Conservation (phyloP, 2,329 filamentous ascomycete species). For the Cercospora citrullina region DNA sequence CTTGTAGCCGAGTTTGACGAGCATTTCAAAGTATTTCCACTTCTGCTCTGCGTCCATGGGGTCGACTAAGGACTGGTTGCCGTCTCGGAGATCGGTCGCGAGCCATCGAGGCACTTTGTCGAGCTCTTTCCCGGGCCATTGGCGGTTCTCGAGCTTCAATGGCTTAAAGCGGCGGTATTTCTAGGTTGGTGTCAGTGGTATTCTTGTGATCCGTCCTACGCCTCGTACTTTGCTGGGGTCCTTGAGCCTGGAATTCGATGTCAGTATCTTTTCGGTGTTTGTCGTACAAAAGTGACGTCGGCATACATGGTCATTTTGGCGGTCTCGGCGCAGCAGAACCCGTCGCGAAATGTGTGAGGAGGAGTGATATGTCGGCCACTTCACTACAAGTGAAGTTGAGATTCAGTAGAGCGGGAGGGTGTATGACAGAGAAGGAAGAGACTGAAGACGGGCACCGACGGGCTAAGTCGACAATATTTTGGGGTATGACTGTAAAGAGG, state of each 20-base stretch:
- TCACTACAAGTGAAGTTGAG: background rate
- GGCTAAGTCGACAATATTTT: background rate
- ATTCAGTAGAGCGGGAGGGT: background rate
- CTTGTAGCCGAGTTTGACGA: slow-evolving; percentile 89
- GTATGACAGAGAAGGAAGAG: background rate
- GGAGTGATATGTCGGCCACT: background rate
- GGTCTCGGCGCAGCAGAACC: slow-evolving; percentile 6
- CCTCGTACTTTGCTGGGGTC: slow-evolving; percentile 14
- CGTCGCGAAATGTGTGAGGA: background rate
- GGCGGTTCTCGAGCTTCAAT: slow-evolving; percentile 65
- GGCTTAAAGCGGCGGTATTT: slow-evolving; percentile 74
- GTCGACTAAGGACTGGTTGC: slow-evolving; percentile 89
- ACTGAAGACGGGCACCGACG: background rate
- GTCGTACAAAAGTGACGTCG: slow-evolving; percentile 1
- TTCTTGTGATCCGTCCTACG: background rate
- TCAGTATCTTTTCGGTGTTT: background rate
- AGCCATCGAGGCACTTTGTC: slow-evolving; percentile 89
- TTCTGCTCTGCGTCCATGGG: slow-evolving; percentile 98
- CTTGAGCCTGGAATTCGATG: slow-evolving; percentile 55
- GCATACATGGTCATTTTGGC: slow-evolving; percentile 17
- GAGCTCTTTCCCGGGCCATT: slow-evolving; percentile 83
- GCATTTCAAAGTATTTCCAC: slow-evolving; percentile 92
- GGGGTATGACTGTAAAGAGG: slow-evolving; percentile 4
- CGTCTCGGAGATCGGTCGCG: slow-evolving; percentile 83
- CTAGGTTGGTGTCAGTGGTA: slow-evolving; percentile 55